These are phyloP conservation scores for Azolla pinnata DNA, from an alignment of 75 land plant species.

Conservation along the genomic window DNA sequence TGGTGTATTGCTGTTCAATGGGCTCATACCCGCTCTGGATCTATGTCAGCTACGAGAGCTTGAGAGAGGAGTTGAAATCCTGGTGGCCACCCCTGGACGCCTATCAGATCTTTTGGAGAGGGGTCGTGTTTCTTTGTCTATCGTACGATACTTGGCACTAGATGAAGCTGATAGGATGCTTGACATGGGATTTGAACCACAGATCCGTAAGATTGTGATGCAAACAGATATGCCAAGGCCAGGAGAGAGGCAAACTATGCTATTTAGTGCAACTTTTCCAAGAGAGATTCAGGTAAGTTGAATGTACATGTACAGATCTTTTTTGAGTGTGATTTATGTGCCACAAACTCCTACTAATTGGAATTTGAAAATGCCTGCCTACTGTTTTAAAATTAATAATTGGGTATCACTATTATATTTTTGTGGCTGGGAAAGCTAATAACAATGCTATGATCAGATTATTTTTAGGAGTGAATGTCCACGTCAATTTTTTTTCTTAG, in stretches of 20 bases:
- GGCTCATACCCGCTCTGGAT: no score
- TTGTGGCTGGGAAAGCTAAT: no score
- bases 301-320: not conserved
- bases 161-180: conserved; percentile 73
- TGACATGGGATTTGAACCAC: conserved; percentile 71
- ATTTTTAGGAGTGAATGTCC: no score
- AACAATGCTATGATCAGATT: no score
- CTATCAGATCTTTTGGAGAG: conserved; percentile 51
- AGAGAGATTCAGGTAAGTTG: conserved; percentile 40
- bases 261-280: conserved; percentile 69
- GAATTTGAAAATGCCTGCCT: no score
- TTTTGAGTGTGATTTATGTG: not conserved
- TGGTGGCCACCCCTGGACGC: conserved; percentile 65
- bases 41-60: conserved; percentile 36
- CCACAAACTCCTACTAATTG: no score
- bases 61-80: conserved; percentile 54
- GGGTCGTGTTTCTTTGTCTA: conserved; percentile 33
- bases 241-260: conserved; percentile 51
- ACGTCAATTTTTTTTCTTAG: no score
- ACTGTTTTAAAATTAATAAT: no score
- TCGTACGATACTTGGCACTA: conserved; percentile 37
- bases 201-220: conserved; percentile 48
- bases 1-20: no score
- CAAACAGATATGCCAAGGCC: conserved; percentile 46
- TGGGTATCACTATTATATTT: no score